Evolutionary conservation across 2,329 filamentous ascomycete species (phyloP), one percentile per base, ranked within the genome.

Genomic region (Sporothrix pallida): DNA sequence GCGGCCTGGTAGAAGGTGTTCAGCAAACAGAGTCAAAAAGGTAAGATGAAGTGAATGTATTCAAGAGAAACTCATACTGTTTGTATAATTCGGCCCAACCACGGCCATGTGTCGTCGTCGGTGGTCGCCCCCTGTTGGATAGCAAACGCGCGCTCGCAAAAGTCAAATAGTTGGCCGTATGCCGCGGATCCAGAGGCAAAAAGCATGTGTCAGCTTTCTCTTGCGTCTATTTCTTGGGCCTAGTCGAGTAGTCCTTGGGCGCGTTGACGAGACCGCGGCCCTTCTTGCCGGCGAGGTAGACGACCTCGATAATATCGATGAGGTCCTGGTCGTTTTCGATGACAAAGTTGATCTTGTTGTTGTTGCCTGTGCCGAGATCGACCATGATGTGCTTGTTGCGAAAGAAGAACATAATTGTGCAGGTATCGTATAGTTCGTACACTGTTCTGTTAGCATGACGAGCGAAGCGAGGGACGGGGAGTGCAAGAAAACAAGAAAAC

Each of bases 351-450:
- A 77, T 75, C 70, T 77, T 77, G 83, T 99, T 99, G 83, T 99
- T 99, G 84, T 99, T 97, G 77, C 96, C 96, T 1, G 96, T 99
- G 65, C 95, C 95, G 78, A 98, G 94, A 88, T 98, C 95, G 82
- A 93, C 94, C 93, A 97, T 97, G 90, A 98, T 98, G 84, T 98
- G 94, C 82, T 99, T 99, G 82, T 99, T 99, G 75, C 95, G 90
- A 86, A 95, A 97, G 87, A 97, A 97, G 86, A 87, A 78, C 76
- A 79, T 98, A 83, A 98, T 91, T 2, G 96, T 97, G 84, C 95
- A 93, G 0, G 94, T 91, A 81, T 99, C 81, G 78, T 84, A 87
- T 77, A 82, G 78, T 79, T 86, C 90, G 86, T 98, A 98, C 95
- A 98, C 98, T 79, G 9, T 2, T 2, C 2, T 2, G 97, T 94